Percentiles rank a stretch among this genome's conserved stretches.
These are phyloP conservation scores for Fennellomyces sp. DNA, from an alignment of 371 early-diverging fungal species.

Conservation along the genomic window DNA sequence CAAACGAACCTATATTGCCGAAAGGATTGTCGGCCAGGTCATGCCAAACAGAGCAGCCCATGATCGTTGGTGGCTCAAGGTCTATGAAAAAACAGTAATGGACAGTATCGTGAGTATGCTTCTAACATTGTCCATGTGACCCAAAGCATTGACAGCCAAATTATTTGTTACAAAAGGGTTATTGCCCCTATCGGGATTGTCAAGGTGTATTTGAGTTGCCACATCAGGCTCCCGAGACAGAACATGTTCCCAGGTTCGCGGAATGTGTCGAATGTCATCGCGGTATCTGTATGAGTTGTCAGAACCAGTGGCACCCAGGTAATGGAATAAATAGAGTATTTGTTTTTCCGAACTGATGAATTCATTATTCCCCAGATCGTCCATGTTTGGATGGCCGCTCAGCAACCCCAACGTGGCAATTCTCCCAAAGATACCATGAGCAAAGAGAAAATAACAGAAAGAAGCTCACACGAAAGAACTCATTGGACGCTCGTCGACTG, in stretches of 20 bases:
- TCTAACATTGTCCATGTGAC: too few species aligned
- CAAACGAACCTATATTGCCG: not conserved
- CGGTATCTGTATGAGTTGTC: slow-evolving; percentile 7
- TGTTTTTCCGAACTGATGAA: not conserved
- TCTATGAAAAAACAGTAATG: slow-evolving; percentile 10
- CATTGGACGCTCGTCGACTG: slow-evolving; percentile 1
- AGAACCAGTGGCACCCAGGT: slow-evolving; percentile 6
- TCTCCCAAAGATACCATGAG: not conserved
- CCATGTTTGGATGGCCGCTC: too few species aligned
- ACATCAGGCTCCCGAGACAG: not conserved
- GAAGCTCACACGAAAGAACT: not conserved
- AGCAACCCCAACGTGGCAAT: not conserved
- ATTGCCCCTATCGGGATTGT: slow-evolving; percentile 13
- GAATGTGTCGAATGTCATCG: slow-evolving; percentile 8
- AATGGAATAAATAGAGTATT: not conserved
- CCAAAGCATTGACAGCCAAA: not conserved
- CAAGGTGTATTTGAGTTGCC: not conserved
- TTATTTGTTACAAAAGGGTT: not conserved
- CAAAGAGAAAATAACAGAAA: not conserved
- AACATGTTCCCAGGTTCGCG: not conserved
- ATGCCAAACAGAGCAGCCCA: not conserved
- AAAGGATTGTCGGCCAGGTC: not conserved
- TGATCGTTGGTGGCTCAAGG: slow-evolving; percentile 10
- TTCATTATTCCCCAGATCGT: not conserved
- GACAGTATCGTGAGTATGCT: slow-evolving; percentile 9